These are phyloP conservation scores for Cyclanthera cordifolia DNA, from an alignment of 306 rosid genomes.

Conservation along the genomic window DNA sequence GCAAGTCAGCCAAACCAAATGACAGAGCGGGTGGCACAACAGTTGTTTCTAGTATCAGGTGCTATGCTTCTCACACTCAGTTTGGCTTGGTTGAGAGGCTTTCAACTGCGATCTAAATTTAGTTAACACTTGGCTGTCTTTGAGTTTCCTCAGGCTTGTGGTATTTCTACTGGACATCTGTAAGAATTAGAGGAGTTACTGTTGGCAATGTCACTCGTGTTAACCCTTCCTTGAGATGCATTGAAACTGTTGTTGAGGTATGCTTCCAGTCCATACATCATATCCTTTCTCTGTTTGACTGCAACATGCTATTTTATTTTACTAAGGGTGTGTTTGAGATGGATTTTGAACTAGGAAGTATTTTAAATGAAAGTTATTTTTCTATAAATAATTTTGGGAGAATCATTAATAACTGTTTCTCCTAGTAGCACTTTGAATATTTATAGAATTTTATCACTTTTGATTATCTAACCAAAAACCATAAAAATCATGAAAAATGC, in stretches of 20 bases:
- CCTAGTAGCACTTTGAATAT: not conserved
- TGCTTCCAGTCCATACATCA: not conserved
- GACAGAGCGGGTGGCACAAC: too few species aligned
- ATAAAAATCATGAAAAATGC: not conserved
- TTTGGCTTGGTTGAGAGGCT: constrained; percentile 84
- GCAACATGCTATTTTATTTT: not conserved
- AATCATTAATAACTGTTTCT: not conserved
- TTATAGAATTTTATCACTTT: not conserved
- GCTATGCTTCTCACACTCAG: constrained; percentile 61
- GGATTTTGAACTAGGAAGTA: too few species aligned
- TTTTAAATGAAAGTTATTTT: not conserved
- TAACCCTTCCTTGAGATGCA: constrained; percentile 65
- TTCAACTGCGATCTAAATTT: constrained; percentile 61
- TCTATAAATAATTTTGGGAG: not conserved
- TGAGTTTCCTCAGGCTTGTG: constrained; percentile 82
- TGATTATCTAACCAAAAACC: not conserved
- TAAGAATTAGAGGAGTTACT: constrained; percentile 82
- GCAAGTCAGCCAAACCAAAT: too few species aligned
- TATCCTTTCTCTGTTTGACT: not conserved
- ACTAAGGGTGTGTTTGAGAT: too few species aligned
- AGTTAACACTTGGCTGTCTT: constrained; percentile 64
- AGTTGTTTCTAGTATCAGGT: constrained; percentile 62
- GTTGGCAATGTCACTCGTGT: constrained; percentile 78
- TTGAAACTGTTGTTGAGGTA: constrained; percentile 88
- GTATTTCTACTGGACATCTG: constrained; percentile 75